Percentiles rank a stretch among this genome's conserved stretches.
phyloP scores from a whole-genome alignment of 441 rosid species.

The Adansonia grandidieri region DNA sequence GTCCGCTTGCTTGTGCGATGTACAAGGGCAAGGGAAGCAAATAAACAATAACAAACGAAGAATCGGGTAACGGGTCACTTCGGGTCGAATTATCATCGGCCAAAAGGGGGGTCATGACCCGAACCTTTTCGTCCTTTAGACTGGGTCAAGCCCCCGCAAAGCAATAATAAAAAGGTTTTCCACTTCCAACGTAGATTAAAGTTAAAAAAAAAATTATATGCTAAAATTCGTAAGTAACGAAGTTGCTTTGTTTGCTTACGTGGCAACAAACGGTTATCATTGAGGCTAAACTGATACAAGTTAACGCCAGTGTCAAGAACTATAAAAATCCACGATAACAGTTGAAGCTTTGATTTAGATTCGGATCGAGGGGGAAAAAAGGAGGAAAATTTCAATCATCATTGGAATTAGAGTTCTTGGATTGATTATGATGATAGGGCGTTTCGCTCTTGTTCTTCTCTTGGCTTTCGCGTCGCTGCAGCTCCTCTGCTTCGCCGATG shows the following conservation, averaged over 20 bases:
- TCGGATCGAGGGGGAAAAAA: neutral
- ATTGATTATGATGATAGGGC: slow-evolving; percentile 42
- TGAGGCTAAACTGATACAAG: no score
- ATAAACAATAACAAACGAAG: neutral
- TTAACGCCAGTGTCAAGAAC: slow-evolving; percentile 28
- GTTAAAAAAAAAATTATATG: neutral
- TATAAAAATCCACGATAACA: slow-evolving; percentile 20
- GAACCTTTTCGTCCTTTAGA: slow-evolving; percentile 12
- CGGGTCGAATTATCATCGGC: neutral
- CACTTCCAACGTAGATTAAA: neutral
- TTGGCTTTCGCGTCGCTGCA: slow-evolving; percentile 49
- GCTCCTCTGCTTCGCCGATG: slow-evolving; percentile 51
- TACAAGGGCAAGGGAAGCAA: neutral
- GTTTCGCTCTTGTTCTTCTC: slow-evolving; percentile 47
- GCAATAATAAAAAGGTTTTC: neutral
- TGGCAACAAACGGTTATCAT: slow-evolving; percentile 35
- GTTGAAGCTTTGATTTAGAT: neutral
- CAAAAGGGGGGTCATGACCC: neutral
- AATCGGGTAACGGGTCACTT: neutral
- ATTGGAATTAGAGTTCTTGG: slow-evolving; percentile 22
- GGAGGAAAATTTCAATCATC: neutral
- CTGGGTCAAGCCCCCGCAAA: slow-evolving; percentile 20
- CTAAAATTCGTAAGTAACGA: neutral
- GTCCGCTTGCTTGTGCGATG: no score
- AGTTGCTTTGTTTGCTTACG: slow-evolving; percentile 34